Evolutionary conservation across 768 basidiomycete genomes (phyloP).

Genomic region (Leccinum subtestaceum): DNA sequence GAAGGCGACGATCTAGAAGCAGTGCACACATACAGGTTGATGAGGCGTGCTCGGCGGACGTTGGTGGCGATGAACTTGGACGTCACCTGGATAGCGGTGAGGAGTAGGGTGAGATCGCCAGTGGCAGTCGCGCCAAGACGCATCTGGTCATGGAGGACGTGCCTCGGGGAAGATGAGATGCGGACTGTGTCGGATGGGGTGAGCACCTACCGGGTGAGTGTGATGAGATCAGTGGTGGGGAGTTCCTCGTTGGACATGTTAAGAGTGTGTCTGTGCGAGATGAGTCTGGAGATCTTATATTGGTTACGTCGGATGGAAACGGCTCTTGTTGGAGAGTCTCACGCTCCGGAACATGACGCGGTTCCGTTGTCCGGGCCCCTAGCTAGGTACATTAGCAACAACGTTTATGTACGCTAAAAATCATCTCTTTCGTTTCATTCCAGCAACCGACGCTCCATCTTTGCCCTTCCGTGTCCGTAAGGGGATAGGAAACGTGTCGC

Average conservation of each 20-base stretch:
- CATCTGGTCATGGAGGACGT: conserved; percentile 85
- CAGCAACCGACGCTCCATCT: conserved; percentile 44
- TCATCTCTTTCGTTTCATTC: conserved; percentile 64
- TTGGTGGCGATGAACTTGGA: conserved; percentile 98
- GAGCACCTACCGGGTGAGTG: conserved; percentile 74
- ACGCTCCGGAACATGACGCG: conserved; percentile 25
- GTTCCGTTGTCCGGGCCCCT: not conserved
- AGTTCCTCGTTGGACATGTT: conserved; percentile 50
- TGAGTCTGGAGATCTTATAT: conserved; percentile 5
- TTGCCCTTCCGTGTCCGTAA: conserved; percentile 67
- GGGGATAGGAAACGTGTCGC: conserved; percentile 65
- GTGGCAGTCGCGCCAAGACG: conserved; percentile 80
- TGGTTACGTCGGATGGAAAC: conserved; percentile 18
- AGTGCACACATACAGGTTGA: conserved; percentile 78
- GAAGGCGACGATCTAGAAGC: not conserved
- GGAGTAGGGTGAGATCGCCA: conserved; percentile 90
- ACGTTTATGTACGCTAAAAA: conserved; percentile 10
- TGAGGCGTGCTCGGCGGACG: conserved; percentile 93
- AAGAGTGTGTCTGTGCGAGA: conserved; percentile 3
- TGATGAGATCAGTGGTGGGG: conserved; percentile 86
- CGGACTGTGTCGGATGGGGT: not conserved
- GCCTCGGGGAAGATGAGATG: conserved; percentile 42
- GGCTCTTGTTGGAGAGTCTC: conserved; percentile 18
- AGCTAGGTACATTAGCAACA: conserved; percentile 14
- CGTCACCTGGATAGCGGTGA: conserved; percentile 94